These are phyloP conservation scores for Pichia ethanolica DNA, from an alignment of 805 yeast species.

Conservation along the genomic window DNA sequence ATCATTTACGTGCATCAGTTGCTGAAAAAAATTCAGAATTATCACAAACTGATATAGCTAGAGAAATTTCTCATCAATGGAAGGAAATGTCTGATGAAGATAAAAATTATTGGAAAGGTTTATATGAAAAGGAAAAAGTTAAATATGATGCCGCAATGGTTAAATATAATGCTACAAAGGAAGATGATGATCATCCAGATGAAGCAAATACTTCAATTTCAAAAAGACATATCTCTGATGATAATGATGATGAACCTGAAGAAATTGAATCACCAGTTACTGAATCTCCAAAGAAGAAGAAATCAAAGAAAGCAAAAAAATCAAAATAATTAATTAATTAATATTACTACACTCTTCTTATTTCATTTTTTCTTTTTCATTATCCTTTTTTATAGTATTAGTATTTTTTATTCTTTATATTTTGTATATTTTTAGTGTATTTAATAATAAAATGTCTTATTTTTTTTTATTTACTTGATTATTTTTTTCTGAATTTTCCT, in stretches of 20 bases:
- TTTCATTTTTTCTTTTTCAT: too few species aligned
- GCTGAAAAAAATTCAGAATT: constrained; percentile 67
- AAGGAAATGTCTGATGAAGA: constrained; percentile 59
- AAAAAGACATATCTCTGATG: neutral
- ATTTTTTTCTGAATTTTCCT: too few species aligned
- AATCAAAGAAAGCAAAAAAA: constrained; percentile 22
- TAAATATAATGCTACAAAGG: constrained; percentile 17
- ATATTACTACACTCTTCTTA: neutral
- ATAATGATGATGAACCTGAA: neutral
- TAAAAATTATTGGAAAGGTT: constrained; percentile 64
- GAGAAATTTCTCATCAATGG: constrained; percentile 77
- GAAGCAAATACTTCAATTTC: neutral
- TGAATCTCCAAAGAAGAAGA: constrained; percentile 44
- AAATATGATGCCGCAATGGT: constrained; percentile 26
- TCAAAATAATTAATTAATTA: too few species aligned
- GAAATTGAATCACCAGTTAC: neutral
- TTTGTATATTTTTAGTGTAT: too few species aligned
- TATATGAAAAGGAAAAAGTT: constrained; percentile 40
- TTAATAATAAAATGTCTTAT: neutral
- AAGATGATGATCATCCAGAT: neutral
- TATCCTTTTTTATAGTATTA: too few species aligned
- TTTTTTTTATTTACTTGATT: neutral
- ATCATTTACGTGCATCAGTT: constrained; percentile 62
- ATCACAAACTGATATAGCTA: constrained; percentile 71
- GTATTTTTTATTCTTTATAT: too few species aligned